phyloP scores from a whole-genome alignment of 1,139 yeast genomes.

The Yamadazyma atmosphaerica region DNA sequence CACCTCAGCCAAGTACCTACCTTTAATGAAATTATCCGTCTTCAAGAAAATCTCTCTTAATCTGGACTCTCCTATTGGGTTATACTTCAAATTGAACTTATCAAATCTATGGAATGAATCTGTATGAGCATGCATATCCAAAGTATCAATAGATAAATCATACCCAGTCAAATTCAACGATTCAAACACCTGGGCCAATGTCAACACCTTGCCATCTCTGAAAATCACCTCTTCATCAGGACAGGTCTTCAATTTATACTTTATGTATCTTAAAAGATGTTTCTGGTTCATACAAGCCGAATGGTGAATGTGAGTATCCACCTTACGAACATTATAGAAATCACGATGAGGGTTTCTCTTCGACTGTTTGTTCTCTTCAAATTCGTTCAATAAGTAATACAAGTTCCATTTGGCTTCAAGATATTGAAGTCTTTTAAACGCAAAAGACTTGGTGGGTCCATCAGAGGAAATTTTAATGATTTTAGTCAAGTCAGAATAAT shows the following conservation, averaged over 20 bases:
- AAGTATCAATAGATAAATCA: constrained; percentile 91
- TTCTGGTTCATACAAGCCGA: constrained; percentile 99
- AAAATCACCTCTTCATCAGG: constrained; percentile 89
- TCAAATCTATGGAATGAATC: constrained; percentile 98
- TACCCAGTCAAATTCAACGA: constrained; percentile 90
- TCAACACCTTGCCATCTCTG: constrained; percentile 90
- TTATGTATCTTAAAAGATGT: constrained; percentile 90
- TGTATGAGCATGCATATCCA: constrained; percentile 99
- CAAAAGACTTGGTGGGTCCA: constrained; percentile 97
- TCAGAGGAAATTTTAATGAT: constrained; percentile 76
- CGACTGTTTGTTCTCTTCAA: constrained; percentile 87
- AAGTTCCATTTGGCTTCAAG: constrained; percentile 96
- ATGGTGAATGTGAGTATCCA: constrained; percentile 98
- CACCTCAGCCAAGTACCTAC: constrained; percentile 87
- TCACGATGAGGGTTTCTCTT: constrained; percentile 86
- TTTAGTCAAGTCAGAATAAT: constrained; percentile 76
- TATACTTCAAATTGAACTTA: constrained; percentile 94
- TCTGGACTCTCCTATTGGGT: constrained; percentile 97
- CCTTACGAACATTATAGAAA: constrained; percentile 96
- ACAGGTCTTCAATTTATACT: constrained; percentile 64
- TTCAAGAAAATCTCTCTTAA: constrained; percentile 92
- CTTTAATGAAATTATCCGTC: constrained; percentile 90
- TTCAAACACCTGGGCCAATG: constrained; percentile 83
- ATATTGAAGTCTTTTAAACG: constrained; percentile 89
- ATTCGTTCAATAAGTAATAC: constrained; percentile 83